These are phyloP conservation scores for Populus alba DNA, from an alignment of 345 rosid species.

Conservation along the genomic window DNA sequence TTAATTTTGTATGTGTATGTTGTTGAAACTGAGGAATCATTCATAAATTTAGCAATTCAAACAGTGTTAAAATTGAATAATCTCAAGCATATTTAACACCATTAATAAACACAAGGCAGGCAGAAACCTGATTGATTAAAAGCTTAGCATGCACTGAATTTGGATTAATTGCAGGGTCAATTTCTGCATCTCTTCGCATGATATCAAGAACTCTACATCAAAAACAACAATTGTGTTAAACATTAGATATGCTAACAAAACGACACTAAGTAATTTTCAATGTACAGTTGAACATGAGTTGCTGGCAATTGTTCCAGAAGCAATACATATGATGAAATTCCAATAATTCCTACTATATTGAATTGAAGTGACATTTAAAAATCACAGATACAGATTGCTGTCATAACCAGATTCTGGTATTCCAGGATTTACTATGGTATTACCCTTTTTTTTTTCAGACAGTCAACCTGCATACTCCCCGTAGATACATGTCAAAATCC, in stretches of 20 bases:
- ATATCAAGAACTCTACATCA: conserved; percentile 75
- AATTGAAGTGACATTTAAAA: not conserved
- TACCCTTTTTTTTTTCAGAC: not conserved
- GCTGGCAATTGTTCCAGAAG: not conserved
- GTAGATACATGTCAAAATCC: not conserved
- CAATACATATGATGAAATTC: not conserved
- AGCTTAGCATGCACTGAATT: conserved; percentile 57
- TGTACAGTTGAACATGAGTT: not conserved
- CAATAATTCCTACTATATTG: not conserved
- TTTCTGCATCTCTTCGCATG: conserved; percentile 67
- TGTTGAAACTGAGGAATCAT: not conserved
- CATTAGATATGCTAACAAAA: conserved; percentile 4
- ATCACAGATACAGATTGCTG: not conserved
- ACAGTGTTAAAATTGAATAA: not conserved
- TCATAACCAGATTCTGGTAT: not conserved
- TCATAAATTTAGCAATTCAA: conserved; percentile 10
- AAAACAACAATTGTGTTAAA: not conserved
- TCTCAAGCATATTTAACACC: not conserved
- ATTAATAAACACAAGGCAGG: conserved; percentile 15
- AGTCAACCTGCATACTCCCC: not conserved
- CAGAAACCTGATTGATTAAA: conserved; percentile 72
- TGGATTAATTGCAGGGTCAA: conserved; percentile 61
- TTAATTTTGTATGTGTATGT: not conserved
- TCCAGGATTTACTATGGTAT: not conserved
- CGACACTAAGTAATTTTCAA: not conserved